Percentiles rank a stretch among this genome's conserved stretches.
phyloP scores from a whole-genome alignment of 495 filamentous ascomycete genomes.

The Aspergillus egyptiacus region DNA sequence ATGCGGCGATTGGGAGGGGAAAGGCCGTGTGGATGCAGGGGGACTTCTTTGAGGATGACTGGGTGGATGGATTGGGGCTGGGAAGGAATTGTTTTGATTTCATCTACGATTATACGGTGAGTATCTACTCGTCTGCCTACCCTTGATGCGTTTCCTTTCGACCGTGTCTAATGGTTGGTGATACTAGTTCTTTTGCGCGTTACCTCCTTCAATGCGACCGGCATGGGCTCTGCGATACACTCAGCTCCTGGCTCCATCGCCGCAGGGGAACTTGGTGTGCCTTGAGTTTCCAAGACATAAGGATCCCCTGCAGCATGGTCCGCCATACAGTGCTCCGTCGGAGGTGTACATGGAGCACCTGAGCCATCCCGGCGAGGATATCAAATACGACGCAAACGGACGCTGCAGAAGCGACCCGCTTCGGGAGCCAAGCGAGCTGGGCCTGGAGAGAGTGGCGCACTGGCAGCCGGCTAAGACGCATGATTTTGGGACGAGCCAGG shows the following conservation, averaged over 20 bases:
- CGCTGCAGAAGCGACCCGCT: conserved; percentile 40
- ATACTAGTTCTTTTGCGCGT: conserved; percentile 71
- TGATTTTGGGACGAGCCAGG: conserved; percentile 43
- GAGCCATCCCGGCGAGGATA: conserved; percentile 56
- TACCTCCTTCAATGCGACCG: conserved; percentile 57
- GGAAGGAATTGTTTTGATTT: conserved; percentile 61
- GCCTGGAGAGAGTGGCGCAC: conserved; percentile 54
- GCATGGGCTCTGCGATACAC: conserved; percentile 64
- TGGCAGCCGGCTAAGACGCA: conserved; percentile 67
- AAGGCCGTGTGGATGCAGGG: conserved; percentile 54
- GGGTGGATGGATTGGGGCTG: conserved; percentile 41
- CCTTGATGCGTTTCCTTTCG: conserved; percentile 1
- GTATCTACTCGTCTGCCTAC: no score
- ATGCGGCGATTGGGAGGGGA: conserved; percentile 45
- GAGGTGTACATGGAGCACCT: conserved; percentile 63
- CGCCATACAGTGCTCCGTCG: conserved; percentile 60
- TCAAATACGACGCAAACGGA: conserved; percentile 55
- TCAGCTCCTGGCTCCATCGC: conserved; percentile 53
- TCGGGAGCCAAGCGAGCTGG: conserved; percentile 35
- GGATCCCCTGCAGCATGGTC: conserved; percentile 53
- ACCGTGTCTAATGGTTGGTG: conserved; percentile 7
- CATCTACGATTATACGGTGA: conserved; percentile 80
- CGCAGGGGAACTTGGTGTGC: conserved; percentile 61
- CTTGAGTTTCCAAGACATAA: conserved; percentile 77
- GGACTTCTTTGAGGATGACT: conserved; percentile 69